These are phyloP conservation scores for Collybia mongolica DNA, from an alignment of 768 basidiomycete genomes.

Conservation along the genomic window DNA sequence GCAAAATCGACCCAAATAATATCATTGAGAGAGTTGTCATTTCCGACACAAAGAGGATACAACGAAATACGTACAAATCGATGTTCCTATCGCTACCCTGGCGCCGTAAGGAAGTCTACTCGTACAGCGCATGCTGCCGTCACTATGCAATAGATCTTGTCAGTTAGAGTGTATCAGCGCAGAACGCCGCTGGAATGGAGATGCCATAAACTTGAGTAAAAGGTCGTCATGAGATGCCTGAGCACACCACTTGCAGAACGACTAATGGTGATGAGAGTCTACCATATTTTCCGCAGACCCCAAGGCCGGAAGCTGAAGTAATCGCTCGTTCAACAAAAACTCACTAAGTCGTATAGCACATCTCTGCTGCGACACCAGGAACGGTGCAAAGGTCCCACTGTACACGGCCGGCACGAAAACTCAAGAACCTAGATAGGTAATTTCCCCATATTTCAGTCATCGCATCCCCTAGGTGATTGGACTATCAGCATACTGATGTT, in stretches of 20 bases:
- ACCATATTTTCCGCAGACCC: too few species aligned
- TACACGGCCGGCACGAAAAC: constrained; percentile 8
- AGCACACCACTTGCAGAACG: too few species aligned
- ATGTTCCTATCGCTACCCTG: constrained; percentile 15
- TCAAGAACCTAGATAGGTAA: constrained; percentile 11
- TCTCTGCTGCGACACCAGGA: constrained; percentile 18
- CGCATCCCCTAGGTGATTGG: neutral
- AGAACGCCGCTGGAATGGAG: neutral
- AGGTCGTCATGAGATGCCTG: neutral
- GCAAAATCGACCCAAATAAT: constrained; percentile 8
- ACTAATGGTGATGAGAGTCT: neutral
- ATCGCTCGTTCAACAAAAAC: neutral
- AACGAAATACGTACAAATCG: constrained; percentile 10
- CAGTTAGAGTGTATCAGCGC: neutral
- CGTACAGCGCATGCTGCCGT: constrained; percentile 15
- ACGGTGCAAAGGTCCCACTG: constrained; percentile 12
- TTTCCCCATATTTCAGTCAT: neutral
- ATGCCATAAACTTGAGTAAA: neutral
- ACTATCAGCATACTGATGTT: too few species aligned
- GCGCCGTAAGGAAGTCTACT: constrained; percentile 13
- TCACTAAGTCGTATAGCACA: constrained; percentile 17
- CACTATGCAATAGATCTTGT: constrained; percentile 4
- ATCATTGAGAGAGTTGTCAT: neutral
- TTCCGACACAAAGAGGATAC: neutral
- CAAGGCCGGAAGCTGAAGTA: neutral